Conservation (phyloP, 257 asterid species). For the Leonotis leonurus region DNA sequence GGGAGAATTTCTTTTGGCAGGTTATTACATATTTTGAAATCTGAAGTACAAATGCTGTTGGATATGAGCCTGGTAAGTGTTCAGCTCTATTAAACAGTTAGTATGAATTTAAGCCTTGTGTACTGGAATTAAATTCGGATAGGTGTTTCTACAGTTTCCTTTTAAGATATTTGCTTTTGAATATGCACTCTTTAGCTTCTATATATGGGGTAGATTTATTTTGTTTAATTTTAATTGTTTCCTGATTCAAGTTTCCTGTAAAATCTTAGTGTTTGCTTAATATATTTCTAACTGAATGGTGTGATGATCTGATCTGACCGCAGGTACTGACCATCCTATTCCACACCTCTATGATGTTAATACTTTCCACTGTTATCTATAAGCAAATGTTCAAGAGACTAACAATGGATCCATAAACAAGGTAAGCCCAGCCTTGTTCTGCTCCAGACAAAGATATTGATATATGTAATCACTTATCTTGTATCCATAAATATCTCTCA, state of each 20-base stretch:
- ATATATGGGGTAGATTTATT: not conserved
- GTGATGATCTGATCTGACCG: constrained; percentile 14
- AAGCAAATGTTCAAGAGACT: constrained; percentile 55
- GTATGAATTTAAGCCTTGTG: not conserved
- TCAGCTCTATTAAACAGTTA: not conserved
- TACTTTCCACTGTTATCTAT: constrained; percentile 75
- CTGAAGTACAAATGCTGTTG: not conserved
- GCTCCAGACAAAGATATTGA: not conserved
- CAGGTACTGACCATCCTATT: constrained; percentile 85
- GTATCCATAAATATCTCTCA: not conserved
- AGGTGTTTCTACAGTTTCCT: not conserved
- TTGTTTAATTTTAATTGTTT: not conserved
- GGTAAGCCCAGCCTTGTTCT: constrained; percentile 29
- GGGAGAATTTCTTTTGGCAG: constrained; percentile 51
- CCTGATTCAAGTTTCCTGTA: not conserved
- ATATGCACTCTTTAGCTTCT: not conserved
- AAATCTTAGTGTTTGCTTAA: not conserved
- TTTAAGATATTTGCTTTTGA: not conserved
- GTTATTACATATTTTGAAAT: constrained; percentile 31
- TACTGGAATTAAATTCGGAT: not conserved
- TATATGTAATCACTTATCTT: not conserved
- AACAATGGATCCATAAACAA: constrained; percentile 78
- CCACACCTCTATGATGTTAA: constrained; percentile 76
- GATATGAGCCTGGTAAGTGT: not conserved
- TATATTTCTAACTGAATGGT: not conserved